phyloP scores from a whole-genome alignment of 192 early-diverging fungal species.

The Rhizoclosmatium sp. region DNA sequence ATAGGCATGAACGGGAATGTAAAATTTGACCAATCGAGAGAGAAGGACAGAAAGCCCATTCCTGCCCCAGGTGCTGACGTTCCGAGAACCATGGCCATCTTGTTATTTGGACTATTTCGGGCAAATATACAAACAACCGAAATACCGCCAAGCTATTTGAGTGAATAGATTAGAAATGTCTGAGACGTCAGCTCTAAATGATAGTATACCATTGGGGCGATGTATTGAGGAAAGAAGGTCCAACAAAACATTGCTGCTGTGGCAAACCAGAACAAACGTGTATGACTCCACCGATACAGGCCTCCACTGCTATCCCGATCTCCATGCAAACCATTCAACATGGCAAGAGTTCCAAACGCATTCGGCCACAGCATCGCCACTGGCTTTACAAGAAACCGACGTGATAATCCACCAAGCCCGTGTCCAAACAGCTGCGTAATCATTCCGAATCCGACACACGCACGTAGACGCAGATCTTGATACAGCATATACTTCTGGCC shows the following conservation, averaged over 20 bases:
- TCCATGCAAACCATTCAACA: constrained; percentile 52
- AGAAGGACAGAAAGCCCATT: constrained; percentile 9
- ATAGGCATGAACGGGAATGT: background rate
- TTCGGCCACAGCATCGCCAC: constrained; percentile 89
- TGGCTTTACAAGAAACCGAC: constrained; percentile 86
- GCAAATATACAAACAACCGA: background rate
- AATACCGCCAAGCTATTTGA: background rate
- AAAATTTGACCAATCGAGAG: constrained; percentile 3
- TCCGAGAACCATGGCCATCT: constrained; percentile 26
- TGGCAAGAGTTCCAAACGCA: constrained; percentile 44
- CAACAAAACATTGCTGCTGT: constrained; percentile 32
- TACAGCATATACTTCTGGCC: constrained; percentile 25
- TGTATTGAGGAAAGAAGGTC: constrained; percentile 40
- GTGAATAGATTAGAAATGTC: background rate
- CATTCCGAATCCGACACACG: constrained; percentile 58
- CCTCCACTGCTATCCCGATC: background rate
- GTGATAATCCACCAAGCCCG: constrained; percentile 74
- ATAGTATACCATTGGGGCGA: constrained; percentile 29
- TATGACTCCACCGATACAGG: background rate
- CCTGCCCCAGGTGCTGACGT: background rate
- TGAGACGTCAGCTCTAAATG: background rate
- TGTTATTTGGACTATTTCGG: background rate
- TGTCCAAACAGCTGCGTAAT: constrained; percentile 74
- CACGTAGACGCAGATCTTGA: constrained; percentile 29
- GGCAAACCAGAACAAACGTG: constrained; percentile 41